Conservation (phyloP, 257 asterid species). For the Ajuga chamaepitys region DNA sequence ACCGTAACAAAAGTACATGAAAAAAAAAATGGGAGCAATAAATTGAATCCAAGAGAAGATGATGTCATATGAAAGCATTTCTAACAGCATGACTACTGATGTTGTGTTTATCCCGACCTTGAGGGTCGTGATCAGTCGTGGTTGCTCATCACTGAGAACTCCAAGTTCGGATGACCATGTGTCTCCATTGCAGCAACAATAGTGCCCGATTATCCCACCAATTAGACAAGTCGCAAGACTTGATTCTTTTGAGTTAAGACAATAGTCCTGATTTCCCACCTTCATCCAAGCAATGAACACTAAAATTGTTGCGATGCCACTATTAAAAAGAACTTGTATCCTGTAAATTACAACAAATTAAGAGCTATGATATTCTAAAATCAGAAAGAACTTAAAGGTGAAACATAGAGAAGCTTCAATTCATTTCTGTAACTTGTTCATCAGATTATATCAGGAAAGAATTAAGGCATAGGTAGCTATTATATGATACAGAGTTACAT, state of each 20-base stretch:
- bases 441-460: not conserved
- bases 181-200: conserved; percentile 92
- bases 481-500: not conserved
- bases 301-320: conserved; percentile 69
- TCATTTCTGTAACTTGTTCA: not conserved
- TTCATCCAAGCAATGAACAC: conserved; percentile 56
- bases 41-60: not conserved
- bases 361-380: not conserved
- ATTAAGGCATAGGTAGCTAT: not conserved
- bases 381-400: not conserved
- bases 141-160: conserved; percentile 83
- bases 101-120: conserved; percentile 38
- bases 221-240: conserved; percentile 41
- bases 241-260: conserved; percentile 81
- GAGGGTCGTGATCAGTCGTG: conserved; percentile 73
- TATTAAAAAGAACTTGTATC: conserved; percentile 78
- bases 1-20: not conserved
- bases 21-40: not conserved
- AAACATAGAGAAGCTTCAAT: not conserved
- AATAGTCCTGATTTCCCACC: conserved; percentile 57
- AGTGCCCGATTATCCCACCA: conserved; percentile 88
- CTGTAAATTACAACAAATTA: conserved; percentile 30
- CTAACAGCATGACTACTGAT: not conserved
- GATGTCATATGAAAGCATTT: not conserved
- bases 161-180: conserved; percentile 99